Evolutionary conservation across 2,329 filamentous ascomycete species (phyloP).

Genomic region (Colletotrichum godetiae): DNA sequence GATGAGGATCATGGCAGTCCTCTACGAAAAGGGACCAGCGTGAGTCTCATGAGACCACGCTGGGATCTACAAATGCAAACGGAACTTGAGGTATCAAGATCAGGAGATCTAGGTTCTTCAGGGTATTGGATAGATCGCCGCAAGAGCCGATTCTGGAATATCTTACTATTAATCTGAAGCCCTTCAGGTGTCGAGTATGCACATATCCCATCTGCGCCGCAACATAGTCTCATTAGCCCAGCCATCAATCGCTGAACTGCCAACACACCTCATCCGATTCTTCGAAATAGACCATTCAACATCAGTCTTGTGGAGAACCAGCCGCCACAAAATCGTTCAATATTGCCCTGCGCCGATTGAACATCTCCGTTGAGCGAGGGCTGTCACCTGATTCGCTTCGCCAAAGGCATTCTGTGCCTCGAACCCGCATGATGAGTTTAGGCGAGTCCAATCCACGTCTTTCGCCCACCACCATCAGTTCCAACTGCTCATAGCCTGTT

Average conservation of each 20-base stretch:
- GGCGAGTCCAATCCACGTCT: conserved; percentile 4
- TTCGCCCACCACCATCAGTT: conserved; percentile 23
- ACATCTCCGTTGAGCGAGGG: background rate
- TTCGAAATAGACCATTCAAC: background rate
- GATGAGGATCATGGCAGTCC: background rate
- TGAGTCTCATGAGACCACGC: background rate
- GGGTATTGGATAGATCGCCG: background rate
- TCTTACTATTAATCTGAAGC: background rate
- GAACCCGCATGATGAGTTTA: conserved; percentile 23
- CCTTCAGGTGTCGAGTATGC: background rate
- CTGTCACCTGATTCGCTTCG: background rate
- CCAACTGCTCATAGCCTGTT: conserved; percentile 3
- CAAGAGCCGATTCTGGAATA: background rate
- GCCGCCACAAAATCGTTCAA: background rate
- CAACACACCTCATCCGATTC: background rate
- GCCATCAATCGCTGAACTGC: background rate
- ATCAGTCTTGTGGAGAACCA: background rate
- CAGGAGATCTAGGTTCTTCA: background rate
- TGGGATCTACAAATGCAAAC: background rate
- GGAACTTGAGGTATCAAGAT: background rate
- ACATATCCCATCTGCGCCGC: background rate
- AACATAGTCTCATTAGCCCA: background rate
- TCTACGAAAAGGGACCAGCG: background rate
- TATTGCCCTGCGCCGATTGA: background rate
- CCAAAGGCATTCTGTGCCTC: conserved; percentile 12